A percentile compares a stretch with the other conserved stretches of the same genome.
Evolutionary conservation across 148 eudicot genomes (phyloP).

Genomic region (Suaeda aralocaspica): DNA sequence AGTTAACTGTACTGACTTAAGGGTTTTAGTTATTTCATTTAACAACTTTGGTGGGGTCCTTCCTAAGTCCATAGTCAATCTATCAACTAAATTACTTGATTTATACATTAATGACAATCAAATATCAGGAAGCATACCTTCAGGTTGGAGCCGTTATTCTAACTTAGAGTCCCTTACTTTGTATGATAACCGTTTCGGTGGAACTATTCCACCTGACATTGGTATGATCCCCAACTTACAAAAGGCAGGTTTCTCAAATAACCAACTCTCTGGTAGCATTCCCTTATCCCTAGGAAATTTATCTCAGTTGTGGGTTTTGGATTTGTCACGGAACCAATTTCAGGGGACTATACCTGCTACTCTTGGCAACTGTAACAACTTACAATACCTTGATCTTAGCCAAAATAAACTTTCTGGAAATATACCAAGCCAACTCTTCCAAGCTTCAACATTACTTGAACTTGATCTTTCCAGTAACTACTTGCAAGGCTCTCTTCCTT

Average conservation of each 20-base stretch:
- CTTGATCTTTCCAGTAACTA: background rate
- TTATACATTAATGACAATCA: background rate
- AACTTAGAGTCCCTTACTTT: background rate
- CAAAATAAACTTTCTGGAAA: conserved; percentile 11
- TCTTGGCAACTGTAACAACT: conserved; percentile 11
- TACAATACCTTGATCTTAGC: background rate
- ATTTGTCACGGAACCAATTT: background rate
- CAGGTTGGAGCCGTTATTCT: background rate
- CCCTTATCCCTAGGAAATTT: conserved; percentile 7
- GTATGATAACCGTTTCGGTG: conserved; percentile 8
- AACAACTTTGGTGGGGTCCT: conserved; percentile 22
- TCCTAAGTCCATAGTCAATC: conserved; percentile 15
- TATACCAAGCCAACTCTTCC: conserved; percentile 7
- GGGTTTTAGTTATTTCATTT: background rate
- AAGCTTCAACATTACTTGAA: background rate
- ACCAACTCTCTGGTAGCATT: conserved; percentile 20
- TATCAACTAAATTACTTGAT: background rate
- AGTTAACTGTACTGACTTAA: conserved; percentile 15
- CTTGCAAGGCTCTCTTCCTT: conserved; percentile 21
- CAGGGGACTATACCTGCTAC: conserved; percentile 14
- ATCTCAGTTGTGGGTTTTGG: background rate
- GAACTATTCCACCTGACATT: conserved; percentile 22
- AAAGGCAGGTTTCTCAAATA: background rate
- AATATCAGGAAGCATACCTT: conserved; percentile 16
- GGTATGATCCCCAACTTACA: conserved; percentile 10